Evolutionary conservation across 192 early-diverging fungal genomes (phyloP).

Genomic region (Coemansia sp.): DNA sequence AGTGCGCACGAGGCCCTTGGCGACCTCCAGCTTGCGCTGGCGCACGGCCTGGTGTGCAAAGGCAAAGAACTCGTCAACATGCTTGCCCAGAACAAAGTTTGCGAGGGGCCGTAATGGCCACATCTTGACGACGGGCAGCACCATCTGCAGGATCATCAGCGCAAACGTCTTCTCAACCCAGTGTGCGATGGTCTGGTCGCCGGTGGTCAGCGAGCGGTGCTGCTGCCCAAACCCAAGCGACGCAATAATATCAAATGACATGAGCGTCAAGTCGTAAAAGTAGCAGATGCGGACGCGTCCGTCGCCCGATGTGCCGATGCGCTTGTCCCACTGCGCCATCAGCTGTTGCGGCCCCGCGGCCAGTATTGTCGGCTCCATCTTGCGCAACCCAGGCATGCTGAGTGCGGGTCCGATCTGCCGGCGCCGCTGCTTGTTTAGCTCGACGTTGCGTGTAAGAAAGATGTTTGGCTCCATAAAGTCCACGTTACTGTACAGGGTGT

Average conservation of each 20-base stretch:
- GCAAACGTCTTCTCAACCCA: constrained; percentile 39
- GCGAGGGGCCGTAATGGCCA: constrained; percentile 14
- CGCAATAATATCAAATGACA: constrained; percentile 38
- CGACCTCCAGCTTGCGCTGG: constrained; percentile 13
- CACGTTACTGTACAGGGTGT: constrained; percentile 18
- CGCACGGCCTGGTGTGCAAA: constrained; percentile 21
- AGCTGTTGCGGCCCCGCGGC: constrained; percentile 28
- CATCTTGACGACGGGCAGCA: constrained; percentile 19
- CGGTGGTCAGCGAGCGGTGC: constrained; percentile 26
- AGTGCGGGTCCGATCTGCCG: constrained; percentile 34
- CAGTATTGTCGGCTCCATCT: constrained; percentile 40
- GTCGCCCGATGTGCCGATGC: not conserved
- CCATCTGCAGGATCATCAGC: constrained; percentile 38
- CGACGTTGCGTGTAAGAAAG: constrained; percentile 29
- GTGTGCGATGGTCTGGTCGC: constrained; percentile 6
- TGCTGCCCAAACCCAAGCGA: constrained; percentile 32
- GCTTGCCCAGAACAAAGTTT: constrained; percentile 3
- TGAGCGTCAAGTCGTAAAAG: constrained; percentile 20
- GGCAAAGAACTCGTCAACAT: constrained; percentile 23
- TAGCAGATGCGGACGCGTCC: constrained; percentile 15
- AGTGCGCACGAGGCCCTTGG: not conserved
- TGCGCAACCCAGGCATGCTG: constrained; percentile 14
- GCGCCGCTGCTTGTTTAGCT: constrained; percentile 36
- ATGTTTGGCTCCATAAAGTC: constrained; percentile 40
- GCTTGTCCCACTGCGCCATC: constrained; percentile 23